Evolutionary conservation across 1,284 basidiomycete species (phyloP).

Genomic region (Irpex rosettiformis): DNA sequence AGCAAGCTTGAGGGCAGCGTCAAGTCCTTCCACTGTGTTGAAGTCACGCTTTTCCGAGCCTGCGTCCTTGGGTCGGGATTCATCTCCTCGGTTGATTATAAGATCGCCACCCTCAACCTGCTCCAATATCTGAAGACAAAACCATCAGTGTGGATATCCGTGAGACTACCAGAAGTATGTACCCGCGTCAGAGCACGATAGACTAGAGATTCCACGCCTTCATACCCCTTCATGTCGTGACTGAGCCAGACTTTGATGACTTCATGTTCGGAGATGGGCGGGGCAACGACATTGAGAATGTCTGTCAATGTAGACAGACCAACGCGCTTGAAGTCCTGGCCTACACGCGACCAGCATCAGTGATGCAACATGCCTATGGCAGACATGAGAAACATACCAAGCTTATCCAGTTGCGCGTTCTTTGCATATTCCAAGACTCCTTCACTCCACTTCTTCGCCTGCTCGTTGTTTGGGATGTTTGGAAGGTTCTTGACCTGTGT

Average conservation of each 20-base stretch:
- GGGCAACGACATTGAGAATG: slow-evolving; percentile 94
- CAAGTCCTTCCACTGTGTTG: slow-evolving; percentile 81
- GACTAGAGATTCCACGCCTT: slow-evolving; percentile 94
- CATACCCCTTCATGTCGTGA: slow-evolving; percentile 96
- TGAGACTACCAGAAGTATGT: slow-evolving; percentile 24
- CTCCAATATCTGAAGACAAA: slow-evolving; percentile 69
- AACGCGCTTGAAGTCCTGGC: slow-evolving; percentile 82
- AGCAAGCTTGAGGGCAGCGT: slow-evolving; percentile 78
- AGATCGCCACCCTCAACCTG: slow-evolving; percentile 93
- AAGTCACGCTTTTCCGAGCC: slow-evolving; percentile 59
- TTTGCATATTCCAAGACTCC: slow-evolving; percentile 43
- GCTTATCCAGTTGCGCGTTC: slow-evolving; percentile 71
- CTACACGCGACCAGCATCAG: slow-evolving; percentile 36
- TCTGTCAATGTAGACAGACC: slow-evolving; percentile 87
- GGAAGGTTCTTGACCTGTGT: slow-evolving; percentile 79
- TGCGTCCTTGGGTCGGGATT: slow-evolving; percentile 60
- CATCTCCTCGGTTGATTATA: slow-evolving; percentile 82
- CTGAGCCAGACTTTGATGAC: slow-evolving; percentile 94
- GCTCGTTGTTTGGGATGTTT: slow-evolving; percentile 63
- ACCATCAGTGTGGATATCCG: not conserved
- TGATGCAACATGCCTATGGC: not conserved
- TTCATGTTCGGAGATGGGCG: slow-evolving; percentile 97
- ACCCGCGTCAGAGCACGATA: slow-evolving; percentile 83
- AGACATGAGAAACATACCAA: slow-evolving; percentile 40
- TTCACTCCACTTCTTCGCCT: slow-evolving; percentile 74